Base-by-base conservation (phyloP, 1,284 basidiomycete genomes). In the Pseudomicrostroma phylloplanum region DNA sequence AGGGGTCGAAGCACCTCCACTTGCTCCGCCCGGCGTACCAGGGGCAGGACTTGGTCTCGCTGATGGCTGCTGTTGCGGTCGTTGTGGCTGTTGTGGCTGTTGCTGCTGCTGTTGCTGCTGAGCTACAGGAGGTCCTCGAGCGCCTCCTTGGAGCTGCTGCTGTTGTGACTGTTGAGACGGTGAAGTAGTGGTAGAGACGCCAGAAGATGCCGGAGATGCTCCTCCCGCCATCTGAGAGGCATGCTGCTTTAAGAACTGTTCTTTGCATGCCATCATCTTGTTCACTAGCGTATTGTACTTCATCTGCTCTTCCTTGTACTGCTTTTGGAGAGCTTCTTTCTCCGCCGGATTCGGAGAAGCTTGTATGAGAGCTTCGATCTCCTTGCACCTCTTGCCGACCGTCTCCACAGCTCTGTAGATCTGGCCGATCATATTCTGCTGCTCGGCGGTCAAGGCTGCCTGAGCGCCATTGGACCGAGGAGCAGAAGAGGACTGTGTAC, bases 51-150 rank as follows among this genome's bases (percentile, higher is more conserved):
- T 36, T 41, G 17, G 48, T 55, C 19, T 26, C 48, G 51, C 46
- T 25, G 41, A 42, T 1, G 60, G 12, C 56, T 62, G 58, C 23
- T 7, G 64, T 56, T 60, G 67, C 43, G 65, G 67, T 23, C 57
- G 57, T 6, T 17, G 42, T 19, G 53, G 64, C 56, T 61, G 62
- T 25, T 64, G 65, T 36, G 42, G 56, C 63, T 64, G 26, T 67
- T 68, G 63, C 66, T 61, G 62, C 36, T 64, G 65, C 53, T 51
- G 56, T 61, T 64, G 26, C 67, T 68, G 63, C 66, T 63, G 51
- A 66, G 63, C 42, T 59, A 62, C n/a, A 64, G 65, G 25, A 67
- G 59, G 15, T 42, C 30, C 65, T 21, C 66, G 48, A 25, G 64
- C 43, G 13, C 64, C 65, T 6, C 63, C 59, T 48, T 17, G 43